Conservation (phyloP, 2,329 filamentous ascomycete species). For the Calonectria hawksworthii region DNA sequence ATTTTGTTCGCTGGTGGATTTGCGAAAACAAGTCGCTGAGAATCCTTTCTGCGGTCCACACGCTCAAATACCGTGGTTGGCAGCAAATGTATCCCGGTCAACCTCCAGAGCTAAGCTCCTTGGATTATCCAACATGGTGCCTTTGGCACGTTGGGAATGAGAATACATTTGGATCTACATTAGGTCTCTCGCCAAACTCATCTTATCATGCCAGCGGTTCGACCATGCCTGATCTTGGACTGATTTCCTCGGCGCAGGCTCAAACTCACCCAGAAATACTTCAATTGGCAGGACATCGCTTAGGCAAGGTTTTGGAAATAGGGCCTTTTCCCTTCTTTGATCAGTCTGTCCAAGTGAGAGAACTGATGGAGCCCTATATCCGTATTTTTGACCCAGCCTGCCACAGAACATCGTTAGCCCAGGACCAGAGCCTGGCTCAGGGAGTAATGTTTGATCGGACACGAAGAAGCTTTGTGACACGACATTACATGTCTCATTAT, state of each 20-base stretch:
- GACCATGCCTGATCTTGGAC: background rate
- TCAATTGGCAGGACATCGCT: background rate
- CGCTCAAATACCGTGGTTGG: background rate
- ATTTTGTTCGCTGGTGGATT: slow-evolving; percentile 17
- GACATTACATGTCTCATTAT: background rate
- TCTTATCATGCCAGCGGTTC: background rate
- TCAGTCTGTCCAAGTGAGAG: background rate
- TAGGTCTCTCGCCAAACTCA: background rate
- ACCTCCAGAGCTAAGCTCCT: background rate
- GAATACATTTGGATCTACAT: background rate
- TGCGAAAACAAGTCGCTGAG: background rate
- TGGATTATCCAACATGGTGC: background rate
- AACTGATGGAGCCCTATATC: background rate
- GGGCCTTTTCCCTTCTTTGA: background rate
- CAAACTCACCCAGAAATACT: background rate
- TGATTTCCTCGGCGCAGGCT: background rate
- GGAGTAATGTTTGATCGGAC: background rate
- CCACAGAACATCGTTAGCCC: background rate
- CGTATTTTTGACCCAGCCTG: slow-evolving; percentile 1
- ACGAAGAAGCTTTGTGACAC: background rate
- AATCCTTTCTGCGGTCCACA: background rate
- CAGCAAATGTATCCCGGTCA: background rate
- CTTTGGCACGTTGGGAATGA: background rate
- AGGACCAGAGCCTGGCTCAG: background rate
- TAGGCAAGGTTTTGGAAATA: background rate